Conservation (phyloP, 2,329 filamentous ascomycete species). For the Colletotrichum sp. region DNA sequence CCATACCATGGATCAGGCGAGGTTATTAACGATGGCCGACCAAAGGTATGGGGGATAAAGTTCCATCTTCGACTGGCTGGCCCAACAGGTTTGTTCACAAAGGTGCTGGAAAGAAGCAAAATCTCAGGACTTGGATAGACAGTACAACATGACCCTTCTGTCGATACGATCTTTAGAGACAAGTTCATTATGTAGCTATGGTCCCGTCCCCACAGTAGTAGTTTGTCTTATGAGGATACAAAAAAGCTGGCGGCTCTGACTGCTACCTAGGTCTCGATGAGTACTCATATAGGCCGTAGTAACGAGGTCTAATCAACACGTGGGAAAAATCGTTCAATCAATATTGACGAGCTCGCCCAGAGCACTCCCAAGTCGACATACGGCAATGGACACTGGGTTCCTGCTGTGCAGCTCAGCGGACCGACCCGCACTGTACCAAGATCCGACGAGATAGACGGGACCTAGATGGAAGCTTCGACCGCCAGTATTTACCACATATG, state of each 20-base stretch:
- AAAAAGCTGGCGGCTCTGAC: not conserved
- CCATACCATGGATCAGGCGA: not conserved
- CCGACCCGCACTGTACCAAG: not conserved
- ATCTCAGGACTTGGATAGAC: not conserved
- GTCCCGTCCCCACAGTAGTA: not conserved
- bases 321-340: not conserved
- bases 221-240: not conserved
- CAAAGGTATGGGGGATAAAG: not conserved
- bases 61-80: not conserved
- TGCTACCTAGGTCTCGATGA: not conserved
- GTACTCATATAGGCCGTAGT: not conserved
- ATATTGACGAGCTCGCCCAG: not conserved
- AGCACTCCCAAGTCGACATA: rapidly evolving
- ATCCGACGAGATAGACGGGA: not conserved
- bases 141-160: not conserved
- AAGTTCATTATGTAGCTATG: not conserved
- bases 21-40: not conserved
- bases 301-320: not conserved
- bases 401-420: not conserved
- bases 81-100: not conserved
- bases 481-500: not conserved
- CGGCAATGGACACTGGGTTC: not conserved
- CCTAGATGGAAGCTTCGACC: not conserved
- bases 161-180: not conserved
- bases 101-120: not conserved